Evolutionary conservation across 164 flowering plant genomes (phyloP).

Genomic region (Tinospora cordifolia): DNA sequence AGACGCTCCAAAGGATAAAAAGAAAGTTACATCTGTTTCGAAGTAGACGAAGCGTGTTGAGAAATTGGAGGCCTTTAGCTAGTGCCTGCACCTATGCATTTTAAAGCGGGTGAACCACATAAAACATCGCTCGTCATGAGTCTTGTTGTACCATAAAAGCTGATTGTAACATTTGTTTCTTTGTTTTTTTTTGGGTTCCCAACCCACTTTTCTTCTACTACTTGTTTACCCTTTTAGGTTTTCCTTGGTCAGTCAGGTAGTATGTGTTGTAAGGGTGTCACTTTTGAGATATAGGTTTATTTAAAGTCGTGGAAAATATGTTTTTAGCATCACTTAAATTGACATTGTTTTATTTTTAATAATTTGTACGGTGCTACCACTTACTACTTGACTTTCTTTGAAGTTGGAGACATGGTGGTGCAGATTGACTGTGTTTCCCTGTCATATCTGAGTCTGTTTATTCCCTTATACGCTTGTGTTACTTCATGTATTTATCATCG

Average conservation of each 20-base stretch:
- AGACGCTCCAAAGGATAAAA: conserved; percentile 27
- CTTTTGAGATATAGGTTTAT: background rate
- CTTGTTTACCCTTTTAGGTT: background rate
- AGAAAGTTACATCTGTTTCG: conserved; percentile 20
- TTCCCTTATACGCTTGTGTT: too few relatives aligned
- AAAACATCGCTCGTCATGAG: conserved; percentile 51
- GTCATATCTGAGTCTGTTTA: too few relatives aligned
- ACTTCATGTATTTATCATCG: too few relatives aligned
- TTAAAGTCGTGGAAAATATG: background rate
- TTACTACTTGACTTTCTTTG: too few relatives aligned
- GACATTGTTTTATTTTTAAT: too few relatives aligned
- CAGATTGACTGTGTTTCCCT: too few relatives aligned
- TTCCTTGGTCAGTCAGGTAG: background rate
- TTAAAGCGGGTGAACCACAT: conserved; percentile 51
- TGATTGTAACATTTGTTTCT: conserved; percentile 11
- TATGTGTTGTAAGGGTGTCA: background rate
- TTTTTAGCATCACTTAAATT: too few relatives aligned
- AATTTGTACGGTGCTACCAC: too few relatives aligned
- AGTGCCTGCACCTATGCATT: conserved; percentile 61
- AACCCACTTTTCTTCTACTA: background rate
- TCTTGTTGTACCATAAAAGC: conserved; percentile 8
- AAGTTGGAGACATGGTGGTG: too few relatives aligned
- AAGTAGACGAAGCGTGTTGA: conserved; percentile 58
- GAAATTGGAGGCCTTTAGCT: conserved; percentile 68
- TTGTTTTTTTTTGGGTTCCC: background rate